Evolutionary conservation across 495 filamentous ascomycete genomes (phyloP), one percentile per base, ranked within the genome.

Genomic region (Penicillium longicatenatum): DNA sequence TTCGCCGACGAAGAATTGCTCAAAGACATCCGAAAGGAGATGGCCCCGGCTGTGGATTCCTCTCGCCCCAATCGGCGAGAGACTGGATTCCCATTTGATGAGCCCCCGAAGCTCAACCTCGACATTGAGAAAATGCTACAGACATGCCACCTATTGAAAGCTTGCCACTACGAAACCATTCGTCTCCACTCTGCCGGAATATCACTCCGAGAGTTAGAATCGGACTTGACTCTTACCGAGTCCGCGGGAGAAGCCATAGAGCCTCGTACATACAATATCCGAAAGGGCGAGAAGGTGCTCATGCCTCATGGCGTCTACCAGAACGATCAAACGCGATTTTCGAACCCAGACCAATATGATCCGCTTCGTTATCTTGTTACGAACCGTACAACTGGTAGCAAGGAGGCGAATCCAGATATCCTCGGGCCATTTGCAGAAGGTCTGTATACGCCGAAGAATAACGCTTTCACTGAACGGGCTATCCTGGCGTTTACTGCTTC

Each of bases 131-230:
- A 67, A 0, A 65, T 87, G 0, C 66, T 72, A 16, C 64, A 62
- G 9, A 70, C 70, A 5, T 86, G 84, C 55, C 78, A 77, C 3
- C 59, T 85, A 6, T 61, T 87, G 8, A 81, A 78, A 56, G 72
- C 79, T 44, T 81, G 74, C 54, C 82, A 82, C 58, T 76, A 81
- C 50, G 84, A 87, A 67, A 70, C 79, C 24, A 55, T 84, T 42
- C 78, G 83, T 9, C 62, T 86, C 9, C 77, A 84, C 56, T 71
- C 78, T 12, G 75, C 74, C n/a, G 70, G 75, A 2, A 72, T 79
- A 39, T 77, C 74, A 8, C 70, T 78, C 54, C 73, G 75, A 29
- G 58, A 76, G 44, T 63, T 82, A 26, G 70, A 72, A 11, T 62
- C 75, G 0, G 76, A 82, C 47, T 57, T 82, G 43, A 75, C 66